phyloP scores from a whole-genome alignment of 2,329 filamentous ascomycete species.

The Teratosphaeria gauchensis region DNA sequence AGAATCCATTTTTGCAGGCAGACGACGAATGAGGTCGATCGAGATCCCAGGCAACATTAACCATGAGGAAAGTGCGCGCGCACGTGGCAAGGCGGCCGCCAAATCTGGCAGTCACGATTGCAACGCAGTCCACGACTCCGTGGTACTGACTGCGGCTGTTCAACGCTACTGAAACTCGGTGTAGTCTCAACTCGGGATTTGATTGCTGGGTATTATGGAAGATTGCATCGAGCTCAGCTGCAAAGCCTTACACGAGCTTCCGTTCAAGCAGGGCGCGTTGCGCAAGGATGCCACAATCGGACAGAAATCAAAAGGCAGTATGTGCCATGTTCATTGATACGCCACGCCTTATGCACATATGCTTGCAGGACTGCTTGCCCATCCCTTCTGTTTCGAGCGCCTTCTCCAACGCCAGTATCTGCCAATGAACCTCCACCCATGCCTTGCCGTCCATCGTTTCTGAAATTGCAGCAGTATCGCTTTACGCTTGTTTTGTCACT shows the following conservation, averaged over 20 bases:
- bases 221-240: background rate
- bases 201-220: background rate
- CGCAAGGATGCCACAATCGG: background rate
- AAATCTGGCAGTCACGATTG: background rate
- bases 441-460: background rate
- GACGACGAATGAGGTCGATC: constrained; percentile 33
- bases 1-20: constrained; percentile 77
- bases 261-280: background rate
- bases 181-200: background rate
- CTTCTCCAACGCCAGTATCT: background rate
- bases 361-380: background rate
- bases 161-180: background rate
- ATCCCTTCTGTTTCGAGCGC: background rate
- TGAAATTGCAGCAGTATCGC: background rate
- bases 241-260: background rate
- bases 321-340: background rate
- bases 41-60: background rate
- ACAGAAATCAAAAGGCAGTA: background rate
- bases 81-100: background rate
- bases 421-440: background rate
- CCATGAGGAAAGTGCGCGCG: background rate
- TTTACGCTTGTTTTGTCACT: background rate
- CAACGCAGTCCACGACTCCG: background rate
- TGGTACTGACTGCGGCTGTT: background rate
- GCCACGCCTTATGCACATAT: background rate